Evolutionary conservation across 1,284 basidiomycete species (phyloP).

Genomic region (Puccinia triticina): DNA sequence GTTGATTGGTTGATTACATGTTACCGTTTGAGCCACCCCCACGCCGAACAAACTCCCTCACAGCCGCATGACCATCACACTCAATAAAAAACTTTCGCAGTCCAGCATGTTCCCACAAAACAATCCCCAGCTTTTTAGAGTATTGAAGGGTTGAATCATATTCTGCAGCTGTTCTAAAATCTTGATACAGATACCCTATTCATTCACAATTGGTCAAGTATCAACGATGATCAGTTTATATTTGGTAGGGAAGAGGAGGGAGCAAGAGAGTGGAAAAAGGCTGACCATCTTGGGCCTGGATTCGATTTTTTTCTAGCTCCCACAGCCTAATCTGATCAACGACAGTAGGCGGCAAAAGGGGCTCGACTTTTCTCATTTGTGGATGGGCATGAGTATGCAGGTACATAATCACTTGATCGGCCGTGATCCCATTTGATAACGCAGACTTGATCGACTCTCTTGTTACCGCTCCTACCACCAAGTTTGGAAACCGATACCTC

Average conservation of each 20-base stretch:
- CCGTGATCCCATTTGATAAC: constrained; percentile 89
- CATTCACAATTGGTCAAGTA: not conserved
- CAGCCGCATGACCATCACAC: constrained; percentile 75
- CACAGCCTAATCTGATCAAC: constrained; percentile 97
- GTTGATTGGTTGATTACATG: not conserved
- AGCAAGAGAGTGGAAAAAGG: constrained; percentile 33
- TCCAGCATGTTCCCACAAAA: constrained; percentile 71
- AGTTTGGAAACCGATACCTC: constrained; percentile 91
- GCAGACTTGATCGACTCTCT: constrained; percentile 93
- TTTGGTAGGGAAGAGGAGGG: not conserved
- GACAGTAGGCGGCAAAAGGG: constrained; percentile 88
- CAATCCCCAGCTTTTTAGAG: constrained; percentile 76
- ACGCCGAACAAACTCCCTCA: constrained; percentile 70
- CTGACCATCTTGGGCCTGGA: constrained; percentile 81
- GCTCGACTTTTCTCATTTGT: constrained; percentile 90
- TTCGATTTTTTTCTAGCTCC: constrained; percentile 93
- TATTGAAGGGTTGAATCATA: constrained; percentile 84
- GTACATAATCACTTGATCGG: constrained; percentile 97
- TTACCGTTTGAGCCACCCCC: constrained; percentile 40
- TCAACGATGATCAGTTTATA: not conserved
- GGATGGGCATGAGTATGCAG: constrained; percentile 91
- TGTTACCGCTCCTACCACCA: constrained; percentile 92
- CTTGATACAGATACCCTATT: constrained; percentile 81
- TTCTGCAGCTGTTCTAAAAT: constrained; percentile 81
- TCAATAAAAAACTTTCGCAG: constrained; percentile 82